A percentile compares a stretch with the other conserved stretches of the same genome.
Evolutionary conservation across 2,329 filamentous ascomycete genomes (phyloP).

Genomic region (Fusarium buharicum): DNA sequence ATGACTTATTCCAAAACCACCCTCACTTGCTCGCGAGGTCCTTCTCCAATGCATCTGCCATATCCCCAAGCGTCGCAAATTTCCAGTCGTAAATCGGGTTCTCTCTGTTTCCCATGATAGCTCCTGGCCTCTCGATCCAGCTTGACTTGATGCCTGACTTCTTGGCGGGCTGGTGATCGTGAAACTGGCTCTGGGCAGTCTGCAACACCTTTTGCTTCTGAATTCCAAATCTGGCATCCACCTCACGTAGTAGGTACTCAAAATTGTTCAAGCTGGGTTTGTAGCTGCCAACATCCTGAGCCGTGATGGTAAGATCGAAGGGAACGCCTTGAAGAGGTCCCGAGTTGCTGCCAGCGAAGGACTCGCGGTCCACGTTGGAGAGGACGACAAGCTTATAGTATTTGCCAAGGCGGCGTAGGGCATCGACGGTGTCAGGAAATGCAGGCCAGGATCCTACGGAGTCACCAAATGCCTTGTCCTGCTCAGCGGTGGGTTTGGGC

Average conservation of each 20-base stretch:
- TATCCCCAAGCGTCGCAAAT: conserved; percentile 67
- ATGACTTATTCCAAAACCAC: background rate
- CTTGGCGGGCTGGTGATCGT: conserved; percentile 75
- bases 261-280: conserved; percentile 76
- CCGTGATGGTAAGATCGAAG: conserved; percentile 73
- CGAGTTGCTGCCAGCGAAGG: conserved; percentile 58
- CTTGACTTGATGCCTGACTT: conserved; percentile 65
- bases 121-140: conserved; percentile 68
- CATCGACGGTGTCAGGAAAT: conserved; percentile 68
- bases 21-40: conserved; percentile 22
- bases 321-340: conserved; percentile 60
- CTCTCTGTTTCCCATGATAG: conserved; percentile 55
- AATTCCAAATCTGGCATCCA: conserved; percentile 65
- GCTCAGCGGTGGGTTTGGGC: conserved; percentile 48
- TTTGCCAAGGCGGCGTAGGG: conserved; percentile 60
- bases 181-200: conserved; percentile 75
- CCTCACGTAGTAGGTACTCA: conserved; percentile 67
- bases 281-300: conserved; percentile 76
- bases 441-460: conserved; percentile 66
- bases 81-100: conserved; percentile 63
- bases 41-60: conserved; percentile 60
- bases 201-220: conserved; percentile 67
- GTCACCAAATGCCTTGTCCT: conserved; percentile 62
- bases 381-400: conserved; percentile 68
- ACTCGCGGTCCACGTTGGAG: conserved; percentile 66